Evolutionary conservation across 148 eudicot species (phyloP).

Genomic region (Bassia scoparia): DNA sequence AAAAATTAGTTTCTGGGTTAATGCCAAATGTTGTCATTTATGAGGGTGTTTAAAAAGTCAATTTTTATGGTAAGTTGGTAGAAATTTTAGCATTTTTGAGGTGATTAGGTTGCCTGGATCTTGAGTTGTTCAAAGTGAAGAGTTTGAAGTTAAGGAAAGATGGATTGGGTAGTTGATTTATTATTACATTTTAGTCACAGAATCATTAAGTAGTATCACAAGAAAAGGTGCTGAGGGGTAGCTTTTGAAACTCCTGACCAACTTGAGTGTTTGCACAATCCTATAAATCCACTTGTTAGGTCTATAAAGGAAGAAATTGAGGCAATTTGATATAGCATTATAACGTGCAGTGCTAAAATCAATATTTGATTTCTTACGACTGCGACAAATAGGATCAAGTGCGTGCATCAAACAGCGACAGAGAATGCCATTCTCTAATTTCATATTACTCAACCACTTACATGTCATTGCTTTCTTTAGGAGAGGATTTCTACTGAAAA

Average conservation of each 20-base stretch:
- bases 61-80: neutral
- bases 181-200: slow-evolving; percentile 24
- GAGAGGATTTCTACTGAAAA: slow-evolving; percentile 8
- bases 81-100: neutral
- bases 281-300: neutral
- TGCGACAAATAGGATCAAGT: neutral
- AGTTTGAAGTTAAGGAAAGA: neutral
- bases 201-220: slow-evolving; percentile 35
- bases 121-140: slow-evolving; percentile 1
- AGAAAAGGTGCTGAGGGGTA: slow-evolving; percentile 37
- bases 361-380: no score
- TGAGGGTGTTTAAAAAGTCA: slow-evolving; percentile 15
- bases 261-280: slow-evolving; percentile 6
- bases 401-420: neutral
- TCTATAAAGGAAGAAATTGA: slow-evolving; percentile 17
- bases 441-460: neutral
- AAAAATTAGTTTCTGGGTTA: slow-evolving; percentile 23
- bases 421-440: no score
- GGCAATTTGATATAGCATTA: no score
- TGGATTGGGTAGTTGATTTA: slow-evolving; percentile 17
- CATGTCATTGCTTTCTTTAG: neutral
- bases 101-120: slow-evolving; percentile 22
- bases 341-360: neutral
- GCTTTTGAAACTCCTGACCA: slow-evolving; percentile 26
- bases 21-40: slow-evolving; percentile 35